A percentile compares a stretch with the other conserved stretches of the same genome.
These are phyloP conservation scores for Epicoccum nigrum DNA, from an alignment of 2,329 filamentous ascomycete genomes.

Conservation along the genomic window DNA sequence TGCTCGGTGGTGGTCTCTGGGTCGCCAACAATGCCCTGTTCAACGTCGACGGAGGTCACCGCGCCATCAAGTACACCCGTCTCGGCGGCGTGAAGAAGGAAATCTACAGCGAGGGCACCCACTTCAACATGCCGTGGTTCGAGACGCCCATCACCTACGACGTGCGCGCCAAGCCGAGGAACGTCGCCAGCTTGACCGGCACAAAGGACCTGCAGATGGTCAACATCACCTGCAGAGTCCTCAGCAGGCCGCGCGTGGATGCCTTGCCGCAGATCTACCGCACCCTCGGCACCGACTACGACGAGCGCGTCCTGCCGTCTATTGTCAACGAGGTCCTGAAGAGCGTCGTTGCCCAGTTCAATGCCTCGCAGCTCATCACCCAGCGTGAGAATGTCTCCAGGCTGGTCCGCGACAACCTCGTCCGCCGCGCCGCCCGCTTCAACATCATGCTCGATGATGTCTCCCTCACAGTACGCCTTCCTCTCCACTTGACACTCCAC, in stretches of 20 bases:
- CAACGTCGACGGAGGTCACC: constrained; percentile 94
- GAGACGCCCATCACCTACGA: constrained; percentile 97
- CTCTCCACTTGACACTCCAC: background rate
- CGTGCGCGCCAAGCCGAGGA: constrained; percentile 95
- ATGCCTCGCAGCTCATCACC: constrained; percentile 97
- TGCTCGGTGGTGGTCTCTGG: constrained; percentile 61
- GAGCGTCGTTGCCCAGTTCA: constrained; percentile 97
- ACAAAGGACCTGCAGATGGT: constrained; percentile 99
- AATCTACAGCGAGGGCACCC: constrained; percentile 97
- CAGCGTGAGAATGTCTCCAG: constrained; percentile 96
- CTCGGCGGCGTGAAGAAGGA: constrained; percentile 92
- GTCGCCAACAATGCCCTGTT: constrained; percentile 69
- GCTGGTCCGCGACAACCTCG: constrained; percentile 90
- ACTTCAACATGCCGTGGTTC: constrained; percentile 94
- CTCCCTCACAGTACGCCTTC: constrained; percentile 78
- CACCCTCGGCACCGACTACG: constrained; percentile 93
- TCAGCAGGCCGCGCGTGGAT: constrained; percentile 85
- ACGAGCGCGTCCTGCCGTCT: constrained; percentile 95
- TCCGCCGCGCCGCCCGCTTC: constrained; percentile 88
- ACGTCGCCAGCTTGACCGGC: constrained; percentile 93
- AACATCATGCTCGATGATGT: constrained; percentile 98
- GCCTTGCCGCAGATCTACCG: constrained; percentile 96
- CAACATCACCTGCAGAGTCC: constrained; percentile 99
- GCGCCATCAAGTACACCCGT: constrained; percentile 97
- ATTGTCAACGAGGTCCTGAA: constrained; percentile 99